Base-by-base conservation (phyloP, 768 basidiomycete genomes). In the Lactifluus echinatus region DNA sequence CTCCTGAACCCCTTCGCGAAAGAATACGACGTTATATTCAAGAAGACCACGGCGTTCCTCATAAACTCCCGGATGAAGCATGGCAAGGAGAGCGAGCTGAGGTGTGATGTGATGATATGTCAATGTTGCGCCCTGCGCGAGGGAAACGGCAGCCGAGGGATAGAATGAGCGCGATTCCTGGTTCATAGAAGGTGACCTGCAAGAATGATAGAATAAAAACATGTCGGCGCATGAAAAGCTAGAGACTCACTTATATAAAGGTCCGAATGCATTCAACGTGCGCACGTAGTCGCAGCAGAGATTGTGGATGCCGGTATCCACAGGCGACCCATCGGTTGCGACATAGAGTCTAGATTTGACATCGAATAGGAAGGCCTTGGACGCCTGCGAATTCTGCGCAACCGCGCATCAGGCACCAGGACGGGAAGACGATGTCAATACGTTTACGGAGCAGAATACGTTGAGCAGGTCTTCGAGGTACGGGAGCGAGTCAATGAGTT, bases 351-450 rank as follows among this genome's bases (percentile, higher is more conserved):
- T 79, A 23, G 91, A 92, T 4, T 77, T 77, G 17, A 81, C 84
- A 66, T 98, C 94, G 64, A 95, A 97, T 14, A 98, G 72, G 67
- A 94, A 98, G 0, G 93, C 90, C 69, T 98, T 98, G 36, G 90
- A 85, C 29, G 93, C 88, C 65, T 89, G 89, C 2, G 89, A 93
- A 59, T 92, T 92, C 92, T 95, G 63, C 17, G 23, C 23, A 28
- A 45, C 43, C 7, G 11, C 39, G 24, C 29, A 40, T 42, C 36
- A 57, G 29, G 36, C 5, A 45, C 34, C 31, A 19, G 5, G 21
- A 17, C 19, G 8, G 8, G 24, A 31, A 17, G 28, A 11, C 2
- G 34, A 19, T 23, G 11, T 12, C 26, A 23, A 11, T 11, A 21
- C 2, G 65, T 81, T 57, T 59, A 89, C 89, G 15, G 85, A 79